Percentiles rank a stretch among this genome's conserved stretches.
Conservation (phyloP, 139 green algal species). For the Penium margaritaceum region DNA sequence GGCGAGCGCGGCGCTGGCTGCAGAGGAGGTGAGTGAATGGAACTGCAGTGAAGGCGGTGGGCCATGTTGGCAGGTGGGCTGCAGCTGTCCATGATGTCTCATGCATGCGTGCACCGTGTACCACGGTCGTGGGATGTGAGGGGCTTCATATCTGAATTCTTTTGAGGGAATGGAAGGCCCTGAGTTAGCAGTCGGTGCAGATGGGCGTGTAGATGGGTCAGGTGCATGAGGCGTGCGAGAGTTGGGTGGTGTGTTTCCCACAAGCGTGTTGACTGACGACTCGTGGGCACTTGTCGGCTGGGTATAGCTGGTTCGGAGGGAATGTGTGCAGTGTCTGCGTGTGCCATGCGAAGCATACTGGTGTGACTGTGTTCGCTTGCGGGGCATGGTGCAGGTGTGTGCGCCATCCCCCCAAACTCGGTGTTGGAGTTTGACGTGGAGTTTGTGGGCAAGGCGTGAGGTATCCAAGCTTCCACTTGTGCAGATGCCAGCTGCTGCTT, state of each 20-base stretch:
- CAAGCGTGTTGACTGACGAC: background rate
- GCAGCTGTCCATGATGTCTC: background rate
- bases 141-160: too few species aligned
- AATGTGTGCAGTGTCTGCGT: background rate
- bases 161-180: background rate
- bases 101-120: background rate
- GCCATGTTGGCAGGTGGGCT: background rate
- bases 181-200: too few species aligned
- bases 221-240: background rate
- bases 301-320: background rate
- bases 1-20: conserved; percentile 39
- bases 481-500: too few species aligned
- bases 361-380: too few species aligned
- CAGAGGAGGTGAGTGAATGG: conserved; percentile 30
- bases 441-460: conserved; percentile 38
- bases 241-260: background rate
- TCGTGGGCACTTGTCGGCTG: background rate
- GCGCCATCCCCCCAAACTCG: conserved; percentile 46
- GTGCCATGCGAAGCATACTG: too few species aligned
- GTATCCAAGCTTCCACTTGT: too few species aligned
- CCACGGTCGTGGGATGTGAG: too few species aligned
- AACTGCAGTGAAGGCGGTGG: background rate
- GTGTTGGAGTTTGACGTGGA: conserved; percentile 45
- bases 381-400: conserved; percentile 28
- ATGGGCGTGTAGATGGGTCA: background rate